A percentile compares a stretch with the other conserved stretches of the same genome.
phyloP scores from a whole-genome alignment of 2,329 filamentous ascomycete genomes.

The Colletotrichum camelliae region DNA sequence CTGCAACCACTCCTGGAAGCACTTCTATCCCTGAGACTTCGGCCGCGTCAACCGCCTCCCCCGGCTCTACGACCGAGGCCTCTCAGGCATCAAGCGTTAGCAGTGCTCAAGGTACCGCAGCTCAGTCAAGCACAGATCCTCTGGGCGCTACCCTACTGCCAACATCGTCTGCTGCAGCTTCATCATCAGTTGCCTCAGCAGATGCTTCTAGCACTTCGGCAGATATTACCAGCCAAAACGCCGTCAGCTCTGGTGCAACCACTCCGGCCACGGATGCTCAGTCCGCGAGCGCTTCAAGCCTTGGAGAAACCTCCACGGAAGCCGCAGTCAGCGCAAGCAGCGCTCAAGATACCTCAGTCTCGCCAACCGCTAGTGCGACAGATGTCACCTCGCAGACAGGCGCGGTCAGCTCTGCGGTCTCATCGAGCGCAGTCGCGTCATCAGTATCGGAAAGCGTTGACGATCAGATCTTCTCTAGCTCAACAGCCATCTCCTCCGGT shows the following conservation, averaged over 20 bases:
- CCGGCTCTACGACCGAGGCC: background rate
- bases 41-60: background rate
- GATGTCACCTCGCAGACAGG: background rate
- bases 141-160: background rate
- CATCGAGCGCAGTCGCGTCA: background rate
- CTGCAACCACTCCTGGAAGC: rapidly evolving
- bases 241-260: background rate
- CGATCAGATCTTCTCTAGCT: background rate
- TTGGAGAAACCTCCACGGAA: background rate
- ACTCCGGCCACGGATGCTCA: background rate
- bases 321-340: background rate
- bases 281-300: background rate
- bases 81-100: background rate
- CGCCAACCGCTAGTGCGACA: background rate
- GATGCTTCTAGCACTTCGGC: background rate
- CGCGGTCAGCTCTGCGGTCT: background rate
- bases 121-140: background rate
- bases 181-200: background rate
- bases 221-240: background rate
- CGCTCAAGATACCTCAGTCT: background rate
- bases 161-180: background rate
- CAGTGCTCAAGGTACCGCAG: background rate
- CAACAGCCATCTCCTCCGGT: background rate
- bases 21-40: background rate
- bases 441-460: background rate